phyloP scores from a whole-genome alignment of 345 rosid species.

The Firmiana major region DNA sequence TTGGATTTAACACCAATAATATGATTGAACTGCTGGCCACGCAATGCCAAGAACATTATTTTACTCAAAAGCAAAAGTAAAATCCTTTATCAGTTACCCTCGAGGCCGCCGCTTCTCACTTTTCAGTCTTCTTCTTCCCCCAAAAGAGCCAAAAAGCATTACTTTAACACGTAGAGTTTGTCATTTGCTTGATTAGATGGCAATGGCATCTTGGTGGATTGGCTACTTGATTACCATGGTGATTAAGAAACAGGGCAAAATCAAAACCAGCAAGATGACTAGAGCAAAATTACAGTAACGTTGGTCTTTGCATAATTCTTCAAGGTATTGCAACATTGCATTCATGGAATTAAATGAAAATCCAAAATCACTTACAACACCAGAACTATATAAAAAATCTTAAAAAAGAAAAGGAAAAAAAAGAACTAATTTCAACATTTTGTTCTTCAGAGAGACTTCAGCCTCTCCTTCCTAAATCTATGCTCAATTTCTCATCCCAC shows the following conservation, averaged over 20 bases:
- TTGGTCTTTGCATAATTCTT: not conserved
- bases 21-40: not conserved
- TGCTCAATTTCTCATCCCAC: conserved; percentile 3
- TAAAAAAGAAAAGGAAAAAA: not conserved
- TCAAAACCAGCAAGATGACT: too few relatives aligned
- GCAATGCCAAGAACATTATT: not conserved
- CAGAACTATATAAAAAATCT: not conserved
- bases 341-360: not conserved
- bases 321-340: not conserved
- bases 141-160: not conserved
- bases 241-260: not conserved
- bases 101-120: not conserved
- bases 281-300: not conserved
- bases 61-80: not conserved
- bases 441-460: not conserved
- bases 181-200: not conserved
- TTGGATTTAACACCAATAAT: not conserved
- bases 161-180: not conserved
- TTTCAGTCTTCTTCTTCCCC: not conserved
- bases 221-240: not conserved
- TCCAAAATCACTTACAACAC: conserved; percentile 10
- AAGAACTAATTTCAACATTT: not conserved
- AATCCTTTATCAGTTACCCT: not conserved
- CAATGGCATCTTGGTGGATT: not conserved
- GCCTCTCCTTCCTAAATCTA: not conserved